phyloP scores from a whole-genome alignment of 257 asterid genomes.

The Solanum boliviense region DNA sequence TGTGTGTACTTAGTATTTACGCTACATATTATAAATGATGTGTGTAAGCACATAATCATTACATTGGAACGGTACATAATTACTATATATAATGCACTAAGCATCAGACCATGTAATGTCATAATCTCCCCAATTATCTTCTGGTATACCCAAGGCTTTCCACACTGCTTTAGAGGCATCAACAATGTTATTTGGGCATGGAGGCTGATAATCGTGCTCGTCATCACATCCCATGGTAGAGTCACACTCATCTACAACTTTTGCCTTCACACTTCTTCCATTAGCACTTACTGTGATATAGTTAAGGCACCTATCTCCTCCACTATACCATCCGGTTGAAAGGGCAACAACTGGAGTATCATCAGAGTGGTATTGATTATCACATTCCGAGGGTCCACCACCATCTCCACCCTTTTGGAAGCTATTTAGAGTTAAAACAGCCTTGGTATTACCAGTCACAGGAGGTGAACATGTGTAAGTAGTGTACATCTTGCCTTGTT shows the following conservation, averaged over 20 bases:
- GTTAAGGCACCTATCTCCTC: conserved; percentile 19
- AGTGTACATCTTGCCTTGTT: conserved; percentile 15
- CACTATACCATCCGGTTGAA: conserved; percentile 36
- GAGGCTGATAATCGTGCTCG: conserved; percentile 38
- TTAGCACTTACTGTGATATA: conserved; percentile 14
- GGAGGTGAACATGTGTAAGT: conserved; percentile 32
- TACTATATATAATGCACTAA: background rate
- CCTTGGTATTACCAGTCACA: conserved; percentile 14
- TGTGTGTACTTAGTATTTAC: background rate
- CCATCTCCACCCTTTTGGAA: conserved; percentile 39
- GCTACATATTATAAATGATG: background rate
- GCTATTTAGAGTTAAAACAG: conserved; percentile 30
- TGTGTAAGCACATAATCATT: no score
- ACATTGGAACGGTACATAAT: background rate
- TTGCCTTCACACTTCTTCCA: conserved; percentile 21
- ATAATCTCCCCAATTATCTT: conserved; percentile 23
- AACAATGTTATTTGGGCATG: conserved; percentile 37
- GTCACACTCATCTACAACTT: conserved; percentile 40
- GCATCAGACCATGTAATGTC: conserved; percentile 38
- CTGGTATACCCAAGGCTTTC: conserved; percentile 25
- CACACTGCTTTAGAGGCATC: conserved; percentile 41
- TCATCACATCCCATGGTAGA: conserved; percentile 38
- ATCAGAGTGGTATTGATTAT: conserved; percentile 27
- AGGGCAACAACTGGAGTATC: conserved; percentile 25
- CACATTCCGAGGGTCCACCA: conserved; percentile 31